Base-by-base conservation (phyloP, 1,284 basidiomycete species). In the Leccinum subspadiceum region DNA sequence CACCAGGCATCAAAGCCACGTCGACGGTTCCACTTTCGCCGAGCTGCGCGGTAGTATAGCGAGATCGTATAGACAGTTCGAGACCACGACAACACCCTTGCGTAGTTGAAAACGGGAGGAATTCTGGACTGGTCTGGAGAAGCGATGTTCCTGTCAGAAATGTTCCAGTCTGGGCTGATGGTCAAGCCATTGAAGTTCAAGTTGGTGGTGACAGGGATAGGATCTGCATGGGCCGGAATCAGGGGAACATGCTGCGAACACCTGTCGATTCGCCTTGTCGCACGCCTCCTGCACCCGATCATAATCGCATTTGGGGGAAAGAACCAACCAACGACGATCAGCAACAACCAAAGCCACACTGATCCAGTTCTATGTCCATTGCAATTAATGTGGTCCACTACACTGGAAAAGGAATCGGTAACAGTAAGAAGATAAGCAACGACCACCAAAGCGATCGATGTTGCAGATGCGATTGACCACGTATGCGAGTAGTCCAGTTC, bases 401-500 rank as follows among this genome's bases (percentile, higher is more conserved):
- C 57, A 26, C 67, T 66, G 5, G 69, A 68, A 52, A 81, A 75
- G 6, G 77, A 75, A 57, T 78, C 73, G 15, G 74, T 64, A 8
- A 80, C 68, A 1, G 75, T 79, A 57, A 81, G 76, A 2, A 76
- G 29, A 60, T 77, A 81, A 2, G 80, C 79, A 12, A 80, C 61
- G 29, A 77, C 54, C 1, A 81, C 80, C 78, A 77, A 81, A 0
- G 64, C 54, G 20, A 79, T 77, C 5, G 75, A 77, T 8, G 73
- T 70, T 2, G 70, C 75, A 0, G 77, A 73, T 2, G 78, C 68
- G 10, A 79, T 74, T 0, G 77, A 76, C 78, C 78, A 81, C 9
- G 59, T 66, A n/a, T 70, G 64, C 0, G 71, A 64, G 55, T 65
- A 72, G 46, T 76, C 56, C 8, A 73, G 63, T n/a, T 65, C 67